Evolutionary conservation across 1,284 basidiomycete species (phyloP), one percentile per base, ranked within the genome.

Genomic region (Polyporus tsugae): DNA sequence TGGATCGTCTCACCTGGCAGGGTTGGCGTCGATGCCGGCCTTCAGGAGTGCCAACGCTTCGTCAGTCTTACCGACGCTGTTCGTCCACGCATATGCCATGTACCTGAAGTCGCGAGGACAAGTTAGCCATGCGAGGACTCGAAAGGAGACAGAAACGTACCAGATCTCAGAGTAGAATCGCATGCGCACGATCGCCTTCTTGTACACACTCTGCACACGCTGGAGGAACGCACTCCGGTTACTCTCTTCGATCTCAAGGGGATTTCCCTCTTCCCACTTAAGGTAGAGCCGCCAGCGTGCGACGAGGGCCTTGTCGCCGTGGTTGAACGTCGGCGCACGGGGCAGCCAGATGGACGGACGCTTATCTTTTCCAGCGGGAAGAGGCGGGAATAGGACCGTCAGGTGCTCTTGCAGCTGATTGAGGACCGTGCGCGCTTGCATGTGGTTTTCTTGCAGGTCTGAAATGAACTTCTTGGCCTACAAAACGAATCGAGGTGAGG

Each of bases 241-340:
- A 72, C 89, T 87, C 65, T 98, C 97, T 71, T 97, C 95, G 64
- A 98, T 89, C 78, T 96, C 94, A 52, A 98, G 84, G 1, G 97
- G 98, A 76, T 99, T 99, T 72, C 87, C 87, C 79, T 98, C 95
- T 81, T 99, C 98, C 95, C 95, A 99, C 75, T 95, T 95, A 62
- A 99, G 82, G 78, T 98, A 99, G 2, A 87, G 85, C 75, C 95
- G 95, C 98, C 98, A 99, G 17, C 89, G 89, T 25, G 90, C 89
- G 5, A 96, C 89, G 41, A 94, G 85, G 17, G 87, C 84, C 55
- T 95, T 87, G 76, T 99, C 96, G 9, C 84, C 81, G 1, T 86
- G 82, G 65, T 87, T 89, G 82, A 93, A 97, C 17, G 88, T 91
- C 4, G 96, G 95, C 4, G 86, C 82, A 0, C 87, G 84, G 0